A percentile compares a stretch with the other conserved stretches of the same genome.
Evolutionary conservation across 1,284 basidiomycete genomes (phyloP).

Genomic region (Irpex sp.): DNA sequence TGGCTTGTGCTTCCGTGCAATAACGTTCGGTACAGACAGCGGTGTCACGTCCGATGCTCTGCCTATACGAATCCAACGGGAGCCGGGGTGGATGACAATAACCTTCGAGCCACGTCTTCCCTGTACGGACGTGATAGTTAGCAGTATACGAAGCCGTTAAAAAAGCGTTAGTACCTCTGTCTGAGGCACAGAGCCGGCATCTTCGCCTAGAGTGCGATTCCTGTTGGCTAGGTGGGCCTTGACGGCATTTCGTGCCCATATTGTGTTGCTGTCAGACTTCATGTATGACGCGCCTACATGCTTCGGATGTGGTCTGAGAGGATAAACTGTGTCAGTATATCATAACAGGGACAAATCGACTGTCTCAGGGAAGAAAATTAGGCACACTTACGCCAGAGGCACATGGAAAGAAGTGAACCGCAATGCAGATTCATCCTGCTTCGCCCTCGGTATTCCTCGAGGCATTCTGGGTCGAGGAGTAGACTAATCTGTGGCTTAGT

Average conservation of each 20-base stretch:
- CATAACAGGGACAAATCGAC: background rate
- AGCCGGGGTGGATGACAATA: conserved; percentile 93
- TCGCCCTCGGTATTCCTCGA: conserved; percentile 73
- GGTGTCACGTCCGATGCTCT: conserved; percentile 87
- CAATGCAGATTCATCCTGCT: conserved; percentile 75
- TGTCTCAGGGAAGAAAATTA: background rate
- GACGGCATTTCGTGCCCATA: conserved; percentile 66
- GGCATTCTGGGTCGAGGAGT: conserved; percentile 46
- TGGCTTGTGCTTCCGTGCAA: conserved; percentile 62
- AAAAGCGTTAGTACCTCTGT: conserved; percentile 35
- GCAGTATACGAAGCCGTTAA: conserved; percentile 14
- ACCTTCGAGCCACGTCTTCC: conserved; percentile 69
- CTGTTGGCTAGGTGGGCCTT: conserved; percentile 29
- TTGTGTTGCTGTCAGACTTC: conserved; percentile 63
- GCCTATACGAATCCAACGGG: conserved; percentile 83
- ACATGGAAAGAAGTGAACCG: conserved; percentile 78
- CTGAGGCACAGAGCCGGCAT: conserved; percentile 28
- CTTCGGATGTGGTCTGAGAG: conserved; percentile 65
- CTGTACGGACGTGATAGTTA: conserved; percentile 22
- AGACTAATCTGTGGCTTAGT: too few relatives aligned
- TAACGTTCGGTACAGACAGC: conserved; percentile 68
- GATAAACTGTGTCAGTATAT: background rate
- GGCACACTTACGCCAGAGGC: conserved; percentile 55
- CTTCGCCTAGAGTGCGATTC: conserved; percentile 39
- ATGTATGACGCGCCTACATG: conserved; percentile 71